Evolutionary conservation across 2,329 filamentous ascomycete genomes (phyloP), one percentile per base, ranked within the genome.

Genomic region (Canariomyces notabilis): DNA sequence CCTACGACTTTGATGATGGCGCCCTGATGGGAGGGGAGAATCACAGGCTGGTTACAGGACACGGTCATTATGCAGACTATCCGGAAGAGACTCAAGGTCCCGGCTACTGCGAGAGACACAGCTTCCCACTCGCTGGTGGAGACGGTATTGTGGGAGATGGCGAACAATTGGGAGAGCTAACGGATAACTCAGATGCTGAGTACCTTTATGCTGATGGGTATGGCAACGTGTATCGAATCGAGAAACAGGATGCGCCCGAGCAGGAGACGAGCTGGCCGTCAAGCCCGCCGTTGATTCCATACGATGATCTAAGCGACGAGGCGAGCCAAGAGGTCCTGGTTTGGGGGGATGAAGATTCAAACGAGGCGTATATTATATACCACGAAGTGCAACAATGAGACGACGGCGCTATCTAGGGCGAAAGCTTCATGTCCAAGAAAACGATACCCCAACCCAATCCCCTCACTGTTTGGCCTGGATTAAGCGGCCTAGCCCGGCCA

Each of bases 151-250:
- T 22, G 2, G 19, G 39, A 2, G 33, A 21, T 11, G 37, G 15
- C 2, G 37, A 29, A 11, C 23, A 20, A 19, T 8, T 46, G n/a
- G 15, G 23, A 36, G 2, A 41, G 45, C 6, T 44, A 23, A 36
- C 21, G 7, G 33, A 36, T 6, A 49, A 50, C 15, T 48, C 48
- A 5, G 55, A 57, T 39, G 50, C 39, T 12, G 54, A 55, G 7
- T 56, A 57, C 40, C 56, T 57, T 23, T 59, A 57, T 42, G 46
- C 51, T 14, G 55, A 57, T 31, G 48, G 44, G 2, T 32, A 50
- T 7, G 57, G 57, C 6, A 55, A 55, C n/a, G 22, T 53, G 3
- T 50, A 50, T 37, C 42, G 44, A 12, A 26, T 56, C 15, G 42
- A 48, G 11, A 43, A 21, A 14, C 20, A 47, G 3, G 32, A 35